phyloP scores from a whole-genome alignment of 2,329 filamentous ascomycete species.

The Aspergillaceae sp. region DNA sequence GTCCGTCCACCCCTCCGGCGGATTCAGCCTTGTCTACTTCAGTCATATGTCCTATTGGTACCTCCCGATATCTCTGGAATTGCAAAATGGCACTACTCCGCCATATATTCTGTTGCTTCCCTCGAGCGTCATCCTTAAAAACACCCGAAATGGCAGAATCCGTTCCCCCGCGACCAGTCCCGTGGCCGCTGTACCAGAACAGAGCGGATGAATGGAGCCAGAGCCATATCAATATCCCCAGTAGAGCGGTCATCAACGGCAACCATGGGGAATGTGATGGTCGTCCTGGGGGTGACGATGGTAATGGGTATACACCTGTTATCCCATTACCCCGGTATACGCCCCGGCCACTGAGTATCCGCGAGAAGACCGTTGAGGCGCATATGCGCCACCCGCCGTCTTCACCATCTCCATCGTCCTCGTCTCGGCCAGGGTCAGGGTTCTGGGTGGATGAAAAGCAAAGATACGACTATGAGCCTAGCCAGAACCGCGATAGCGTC shows the following conservation, averaged over 20 bases:
- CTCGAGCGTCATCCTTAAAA: background rate
- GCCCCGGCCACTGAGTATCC: constrained; percentile 28
- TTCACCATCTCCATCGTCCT: constrained; percentile 12
- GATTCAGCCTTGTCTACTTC: background rate
- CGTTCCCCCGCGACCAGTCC: background rate
- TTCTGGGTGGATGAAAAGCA: background rate
- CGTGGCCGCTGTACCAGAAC: background rate
- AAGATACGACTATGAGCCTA: background rate
- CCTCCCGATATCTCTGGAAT: background rate
- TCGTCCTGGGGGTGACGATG: constrained; percentile 2
- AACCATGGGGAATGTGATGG: background rate
- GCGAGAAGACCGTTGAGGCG: constrained; percentile 32
- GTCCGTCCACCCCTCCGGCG: too few relatives aligned
- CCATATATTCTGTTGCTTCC: background rate
- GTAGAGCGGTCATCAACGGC: background rate
- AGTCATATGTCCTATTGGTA: background rate
- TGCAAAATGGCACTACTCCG: background rate
- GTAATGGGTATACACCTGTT: constrained; percentile 24
- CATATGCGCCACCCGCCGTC: constrained; percentile 24
- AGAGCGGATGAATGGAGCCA: background rate
- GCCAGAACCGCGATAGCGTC: too few relatives aligned
- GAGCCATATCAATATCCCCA: background rate
- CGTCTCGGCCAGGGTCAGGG: constrained; percentile 6
- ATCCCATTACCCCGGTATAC: constrained; percentile 35
- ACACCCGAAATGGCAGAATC: background rate